Evolutionary conservation across 352 stramenopile genomes (phyloP).

Genomic region (Blastocystis sp.): DNA sequence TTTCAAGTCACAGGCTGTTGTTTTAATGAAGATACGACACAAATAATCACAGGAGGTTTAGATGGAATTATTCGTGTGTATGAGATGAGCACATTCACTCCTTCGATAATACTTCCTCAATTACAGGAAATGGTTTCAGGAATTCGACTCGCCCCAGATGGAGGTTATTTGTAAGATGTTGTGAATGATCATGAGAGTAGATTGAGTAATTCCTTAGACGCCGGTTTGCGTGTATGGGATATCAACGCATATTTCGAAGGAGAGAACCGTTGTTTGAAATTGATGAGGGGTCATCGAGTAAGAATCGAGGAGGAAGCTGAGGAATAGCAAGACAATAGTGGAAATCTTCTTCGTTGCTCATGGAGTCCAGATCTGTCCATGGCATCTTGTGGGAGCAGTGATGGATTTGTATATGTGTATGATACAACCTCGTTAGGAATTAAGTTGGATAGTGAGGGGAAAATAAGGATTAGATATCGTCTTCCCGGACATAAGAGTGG

Average conservation of each 20-base stretch:
- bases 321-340: constrained; percentile 78
- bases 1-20: constrained; percentile 81
- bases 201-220: constrained; percentile 46
- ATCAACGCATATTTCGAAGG: constrained; percentile 62
- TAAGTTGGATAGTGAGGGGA: constrained; percentile 70
- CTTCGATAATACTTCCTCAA: constrained; percentile 43
- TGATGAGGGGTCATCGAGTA: constrained; percentile 72
- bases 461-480: constrained; percentile 77
- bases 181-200: not conserved
- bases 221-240: constrained; percentile 41
- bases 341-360: constrained; percentile 78
- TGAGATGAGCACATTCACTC: constrained; percentile 57
- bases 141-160: constrained; percentile 39
- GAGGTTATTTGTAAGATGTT: constrained; percentile 33
- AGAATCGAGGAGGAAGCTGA: not conserved
- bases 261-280: constrained; percentile 47
- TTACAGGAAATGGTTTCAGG: constrained; percentile 50
- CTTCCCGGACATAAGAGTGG: constrained; percentile 79
- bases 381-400: constrained; percentile 77
- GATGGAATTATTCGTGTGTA: constrained; percentile 73
- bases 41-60: constrained; percentile 78
- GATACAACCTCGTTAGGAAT: constrained; percentile 72
- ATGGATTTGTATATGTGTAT: constrained; percentile 82
- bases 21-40: constrained; percentile 77
- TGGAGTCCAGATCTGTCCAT: constrained; percentile 81